These are phyloP conservation scores for Macrolepiota dolichaula DNA, from an alignment of 768 basidiomycete genomes.

Conservation along the genomic window DNA sequence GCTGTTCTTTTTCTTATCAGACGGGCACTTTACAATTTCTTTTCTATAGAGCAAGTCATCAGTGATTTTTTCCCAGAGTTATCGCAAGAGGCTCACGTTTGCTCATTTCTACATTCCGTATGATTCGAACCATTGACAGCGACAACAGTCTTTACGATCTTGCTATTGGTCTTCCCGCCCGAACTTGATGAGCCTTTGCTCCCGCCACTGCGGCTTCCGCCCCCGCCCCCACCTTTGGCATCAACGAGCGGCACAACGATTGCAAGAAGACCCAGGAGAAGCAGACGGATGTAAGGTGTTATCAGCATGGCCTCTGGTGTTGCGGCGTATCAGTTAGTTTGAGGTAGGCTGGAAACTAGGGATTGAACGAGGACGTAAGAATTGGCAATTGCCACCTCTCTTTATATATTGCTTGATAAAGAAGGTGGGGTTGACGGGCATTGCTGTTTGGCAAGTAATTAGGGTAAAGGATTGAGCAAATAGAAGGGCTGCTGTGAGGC, in stretches of 20 bases:
- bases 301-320: background rate
- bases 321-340: background rate
- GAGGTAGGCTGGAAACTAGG: background rate
- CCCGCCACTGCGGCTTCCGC: background rate
- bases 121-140: background rate
- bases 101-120: constrained; percentile 1
- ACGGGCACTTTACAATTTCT: constrained; percentile 6
- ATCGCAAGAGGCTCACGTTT: background rate
- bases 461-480: background rate
- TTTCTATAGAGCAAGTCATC: background rate
- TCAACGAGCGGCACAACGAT: background rate
- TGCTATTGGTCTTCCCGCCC: background rate
- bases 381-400: background rate
- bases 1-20: background rate
- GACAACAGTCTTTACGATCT: background rate
- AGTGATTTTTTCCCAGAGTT: constrained; percentile 3
- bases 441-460: background rate
- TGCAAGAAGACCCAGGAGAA: background rate
- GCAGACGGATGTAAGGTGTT: background rate
- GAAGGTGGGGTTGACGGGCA: background rate
- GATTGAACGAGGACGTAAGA: background rate
- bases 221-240: constrained; percentile 1
- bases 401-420: background rate
- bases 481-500: background rate
- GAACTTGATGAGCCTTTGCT: background rate